phyloP scores from a whole-genome alignment of 2,329 filamentous ascomycete species.

The Fusarium sp. region DNA sequence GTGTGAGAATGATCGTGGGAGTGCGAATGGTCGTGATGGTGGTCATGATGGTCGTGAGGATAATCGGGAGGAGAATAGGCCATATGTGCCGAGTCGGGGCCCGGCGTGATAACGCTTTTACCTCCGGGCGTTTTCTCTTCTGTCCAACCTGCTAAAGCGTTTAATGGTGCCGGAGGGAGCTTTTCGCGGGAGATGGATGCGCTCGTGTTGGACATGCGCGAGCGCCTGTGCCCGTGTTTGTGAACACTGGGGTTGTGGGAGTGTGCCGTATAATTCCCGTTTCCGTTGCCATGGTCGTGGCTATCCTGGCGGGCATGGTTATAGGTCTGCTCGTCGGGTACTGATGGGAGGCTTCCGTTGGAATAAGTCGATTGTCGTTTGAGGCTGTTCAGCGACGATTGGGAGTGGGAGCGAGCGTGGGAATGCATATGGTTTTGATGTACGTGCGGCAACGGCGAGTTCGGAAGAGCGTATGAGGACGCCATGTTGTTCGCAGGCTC shows the following conservation, averaged over 20 bases:
- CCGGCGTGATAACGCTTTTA: constrained; percentile 53
- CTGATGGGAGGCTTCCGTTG: constrained; percentile 47
- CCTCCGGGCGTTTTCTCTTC: constrained; percentile 55
- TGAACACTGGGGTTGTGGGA: constrained; percentile 43
- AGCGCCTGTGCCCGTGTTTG: constrained; percentile 46
- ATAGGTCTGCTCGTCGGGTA: constrained; percentile 48
- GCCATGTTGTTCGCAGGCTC: constrained; percentile 53
- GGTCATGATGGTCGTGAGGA: constrained; percentile 43
- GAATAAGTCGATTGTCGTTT: constrained; percentile 49
- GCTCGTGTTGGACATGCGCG: constrained; percentile 49
- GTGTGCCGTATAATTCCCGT: constrained; percentile 41
- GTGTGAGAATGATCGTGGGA: constrained; percentile 38
- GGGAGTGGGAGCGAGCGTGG: constrained; percentile 54
- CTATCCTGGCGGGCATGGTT: constrained; percentile 48
- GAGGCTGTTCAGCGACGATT: constrained; percentile 55
- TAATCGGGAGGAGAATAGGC: constrained; percentile 49
- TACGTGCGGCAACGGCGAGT: constrained; percentile 60
- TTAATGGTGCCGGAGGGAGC: constrained; percentile 48
- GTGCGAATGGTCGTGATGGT: constrained; percentile 46
- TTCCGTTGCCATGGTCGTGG: constrained; percentile 34
- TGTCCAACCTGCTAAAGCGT: constrained; percentile 55
- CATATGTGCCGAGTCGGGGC: constrained; percentile 43
- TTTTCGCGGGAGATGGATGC: constrained; percentile 47
- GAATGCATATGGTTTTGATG: constrained; percentile 57
- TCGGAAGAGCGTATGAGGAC: constrained; percentile 65